phyloP scores from a whole-genome alignment of 2,329 filamentous ascomycete species.

The Fusarium vanettenii region DNA sequence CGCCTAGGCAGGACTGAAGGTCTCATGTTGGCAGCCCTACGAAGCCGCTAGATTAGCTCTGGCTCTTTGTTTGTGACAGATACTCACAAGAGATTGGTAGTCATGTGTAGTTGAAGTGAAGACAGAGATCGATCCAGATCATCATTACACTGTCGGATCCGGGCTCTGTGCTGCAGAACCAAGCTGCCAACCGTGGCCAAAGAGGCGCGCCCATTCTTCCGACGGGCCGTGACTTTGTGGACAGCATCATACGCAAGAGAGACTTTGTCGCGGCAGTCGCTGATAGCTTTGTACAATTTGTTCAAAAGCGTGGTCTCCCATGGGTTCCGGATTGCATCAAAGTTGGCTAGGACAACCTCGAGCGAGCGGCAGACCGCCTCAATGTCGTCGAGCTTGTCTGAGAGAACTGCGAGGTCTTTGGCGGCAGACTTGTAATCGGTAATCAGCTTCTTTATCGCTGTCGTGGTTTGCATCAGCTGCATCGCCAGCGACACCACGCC shows the following conservation, averaged over 20 bases:
- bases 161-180: constrained; percentile 6
- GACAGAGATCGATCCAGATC: neutral
- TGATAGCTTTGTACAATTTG: neutral
- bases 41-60: neutral
- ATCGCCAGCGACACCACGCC: constrained; percentile 9
- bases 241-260: neutral
- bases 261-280: neutral
- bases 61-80: neutral
- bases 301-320: neutral
- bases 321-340: neutral
- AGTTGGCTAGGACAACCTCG: neutral
- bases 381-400: neutral
- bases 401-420: neutral
- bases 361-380: constrained; percentile 6
- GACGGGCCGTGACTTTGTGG: neutral
- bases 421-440: constrained; percentile 15
- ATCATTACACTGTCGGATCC: neutral
- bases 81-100: neutral
- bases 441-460: constrained; percentile 6
- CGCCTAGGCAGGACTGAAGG: neutral
- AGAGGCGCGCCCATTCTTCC: neutral
- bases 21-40: neutral
- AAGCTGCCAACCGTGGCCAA: neutral
- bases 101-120: neutral
- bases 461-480: neutral